phyloP scores from a whole-genome alignment of 1,284 basidiomycete species.

The Ganoderma sinense region DNA sequence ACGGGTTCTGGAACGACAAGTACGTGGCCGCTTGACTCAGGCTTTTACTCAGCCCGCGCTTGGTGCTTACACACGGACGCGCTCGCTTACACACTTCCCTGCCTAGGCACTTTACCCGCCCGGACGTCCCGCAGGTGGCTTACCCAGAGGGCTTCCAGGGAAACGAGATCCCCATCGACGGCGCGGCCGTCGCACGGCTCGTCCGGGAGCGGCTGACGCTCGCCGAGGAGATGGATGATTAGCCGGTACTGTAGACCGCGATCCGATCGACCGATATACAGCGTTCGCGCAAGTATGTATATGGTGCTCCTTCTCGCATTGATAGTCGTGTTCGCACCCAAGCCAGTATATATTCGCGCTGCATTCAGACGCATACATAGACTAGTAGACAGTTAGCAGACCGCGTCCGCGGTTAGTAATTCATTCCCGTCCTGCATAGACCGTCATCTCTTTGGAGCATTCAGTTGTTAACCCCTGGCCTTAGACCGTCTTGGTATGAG shows the following conservation, averaged over 20 bases:
- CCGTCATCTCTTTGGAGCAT: not conserved
- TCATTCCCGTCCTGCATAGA: not conserved
- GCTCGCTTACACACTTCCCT: not conserved
- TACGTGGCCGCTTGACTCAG: slow-evolving; percentile 38
- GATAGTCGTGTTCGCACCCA: not conserved
- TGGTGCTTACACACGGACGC: not conserved
- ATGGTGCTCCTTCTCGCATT: not conserved
- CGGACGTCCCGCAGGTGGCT: slow-evolving; percentile 53
- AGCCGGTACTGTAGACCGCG: slow-evolving; percentile 8
- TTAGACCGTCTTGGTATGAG: not conserved
- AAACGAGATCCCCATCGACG: slow-evolving; percentile 63
- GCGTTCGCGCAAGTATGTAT: not conserved
- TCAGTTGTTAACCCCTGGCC: not conserved
- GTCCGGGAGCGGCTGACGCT: slow-evolving; percentile 46
- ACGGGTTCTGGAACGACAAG: slow-evolving; percentile 81
- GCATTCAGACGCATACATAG: not conserved
- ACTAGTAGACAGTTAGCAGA: not conserved
- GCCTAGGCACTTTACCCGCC: slow-evolving; percentile 53
- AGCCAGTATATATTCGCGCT: not conserved
- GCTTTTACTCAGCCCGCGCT: not conserved
- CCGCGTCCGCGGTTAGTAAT: not conserved
- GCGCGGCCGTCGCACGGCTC: slow-evolving; percentile 46
- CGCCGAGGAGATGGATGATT: slow-evolving; percentile 49
- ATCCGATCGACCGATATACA: not conserved
- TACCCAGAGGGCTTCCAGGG: slow-evolving; percentile 68